Percentiles rank a stretch among this genome's conserved stretches.
These are phyloP conservation scores for Pontederia crassipes DNA, from an alignment of 176 grass and related monocot species.

Conservation along the genomic window DNA sequence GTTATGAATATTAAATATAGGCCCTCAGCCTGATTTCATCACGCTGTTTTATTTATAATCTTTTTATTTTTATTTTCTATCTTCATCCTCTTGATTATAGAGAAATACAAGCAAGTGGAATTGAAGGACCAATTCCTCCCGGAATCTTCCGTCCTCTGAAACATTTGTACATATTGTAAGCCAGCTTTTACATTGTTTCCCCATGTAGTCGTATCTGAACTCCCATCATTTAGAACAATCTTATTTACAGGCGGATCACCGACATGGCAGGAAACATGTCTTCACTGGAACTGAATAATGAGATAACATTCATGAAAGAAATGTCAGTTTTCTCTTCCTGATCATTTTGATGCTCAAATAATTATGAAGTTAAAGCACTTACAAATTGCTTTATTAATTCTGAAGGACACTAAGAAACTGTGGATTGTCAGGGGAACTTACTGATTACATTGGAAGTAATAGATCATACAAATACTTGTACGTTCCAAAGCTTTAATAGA, in stretches of 20 bases:
- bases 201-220: not conserved
- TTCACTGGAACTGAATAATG: not conserved
- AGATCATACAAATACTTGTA: not conserved
- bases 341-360: not conserved
- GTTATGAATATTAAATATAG: not conserved
- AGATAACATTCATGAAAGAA: not conserved
- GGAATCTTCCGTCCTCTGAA: not conserved
- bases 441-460: constrained; percentile 1
- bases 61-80: too few relatives aligned
- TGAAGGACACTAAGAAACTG: constrained; percentile 6
- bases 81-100: not conserved
- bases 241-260: not conserved
- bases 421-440: not conserved
- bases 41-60: not conserved
- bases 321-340: not conserved
- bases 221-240: too few relatives aligned
- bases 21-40: not conserved
- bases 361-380: not conserved
- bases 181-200: not conserved
- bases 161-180: not conserved
- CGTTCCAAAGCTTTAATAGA: not conserved
- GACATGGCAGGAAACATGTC: constrained; percentile 1
- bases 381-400: not conserved
- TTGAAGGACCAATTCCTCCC: constrained; percentile 1
- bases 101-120: constrained; percentile 1